phyloP scores from a whole-genome alignment of 169 alveolate species.

The Plasmodium coatneyi region DNA sequence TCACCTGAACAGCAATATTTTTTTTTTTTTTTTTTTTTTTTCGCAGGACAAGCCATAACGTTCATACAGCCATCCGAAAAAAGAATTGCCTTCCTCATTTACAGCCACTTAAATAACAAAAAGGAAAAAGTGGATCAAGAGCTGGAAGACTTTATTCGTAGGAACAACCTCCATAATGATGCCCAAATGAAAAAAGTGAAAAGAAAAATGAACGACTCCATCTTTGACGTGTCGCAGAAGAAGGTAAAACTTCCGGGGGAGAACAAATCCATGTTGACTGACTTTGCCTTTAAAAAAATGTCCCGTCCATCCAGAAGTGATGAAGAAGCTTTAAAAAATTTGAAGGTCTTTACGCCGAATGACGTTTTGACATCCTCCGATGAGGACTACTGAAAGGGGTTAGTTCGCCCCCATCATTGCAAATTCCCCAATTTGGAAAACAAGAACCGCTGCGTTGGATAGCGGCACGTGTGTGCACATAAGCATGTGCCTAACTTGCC shows the following conservation, averaged over 20 bases:
- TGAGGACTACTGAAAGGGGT: slow-evolving; percentile 24
- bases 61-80: slow-evolving; percentile 60
- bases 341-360: slow-evolving; percentile 47
- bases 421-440: not conserved
- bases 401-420: not conserved
- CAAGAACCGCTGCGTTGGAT: not conserved
- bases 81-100: slow-evolving; percentile 68
- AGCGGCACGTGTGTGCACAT: not conserved
- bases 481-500: not conserved
- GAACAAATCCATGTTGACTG: not conserved
- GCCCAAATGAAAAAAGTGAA: slow-evolving; percentile 16
- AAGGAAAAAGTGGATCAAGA: slow-evolving; percentile 39
- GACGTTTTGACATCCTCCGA: slow-evolving; percentile 68
- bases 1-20: not conserved
- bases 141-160: slow-evolving; percentile 33
- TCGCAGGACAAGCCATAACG: slow-evolving; percentile 56
- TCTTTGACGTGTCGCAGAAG: slow-evolving; percentile 20
- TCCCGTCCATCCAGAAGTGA: not conserved
- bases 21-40: slow-evolving; percentile 13
- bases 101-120: slow-evolving; percentile 30
- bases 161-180: slow-evolving; percentile 41
- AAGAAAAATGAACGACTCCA: slow-evolving; percentile 59
- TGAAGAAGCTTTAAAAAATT: not conserved
- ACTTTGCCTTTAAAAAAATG: slow-evolving; percentile 8
- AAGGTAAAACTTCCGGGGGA: not conserved